Conservation (phyloP, 139 green algal species). For the Trebouxia sp. region DNA sequence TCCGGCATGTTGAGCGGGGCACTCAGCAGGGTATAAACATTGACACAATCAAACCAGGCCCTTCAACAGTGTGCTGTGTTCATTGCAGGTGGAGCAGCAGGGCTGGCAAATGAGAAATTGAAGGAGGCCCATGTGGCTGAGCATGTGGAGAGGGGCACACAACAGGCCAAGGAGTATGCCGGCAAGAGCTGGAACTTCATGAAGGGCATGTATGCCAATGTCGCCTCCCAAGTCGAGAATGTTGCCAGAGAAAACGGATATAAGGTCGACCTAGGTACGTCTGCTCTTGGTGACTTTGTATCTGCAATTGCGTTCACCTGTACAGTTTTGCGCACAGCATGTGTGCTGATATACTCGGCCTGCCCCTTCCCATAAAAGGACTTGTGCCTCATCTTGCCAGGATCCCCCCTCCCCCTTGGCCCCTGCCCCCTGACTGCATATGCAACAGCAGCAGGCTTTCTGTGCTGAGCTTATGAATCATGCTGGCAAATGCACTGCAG, state of each 20-base stretch:
- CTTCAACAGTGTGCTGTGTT: neutral
- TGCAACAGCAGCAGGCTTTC: no score
- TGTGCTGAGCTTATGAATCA: no score
- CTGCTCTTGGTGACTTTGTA: no score
- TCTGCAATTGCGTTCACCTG: no score
- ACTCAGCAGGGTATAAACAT: neutral
- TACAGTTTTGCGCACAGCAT: neutral
- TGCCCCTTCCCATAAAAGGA: no score
- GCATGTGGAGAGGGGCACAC: conserved; percentile 44
- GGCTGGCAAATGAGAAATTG: conserved; percentile 26
- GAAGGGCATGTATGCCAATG: conserved; percentile 47
- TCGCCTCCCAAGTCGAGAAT: conserved; percentile 46
- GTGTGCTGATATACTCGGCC: no score
- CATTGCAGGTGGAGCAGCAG: neutral
- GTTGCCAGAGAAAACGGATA: conserved; percentile 51
- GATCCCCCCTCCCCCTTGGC: no score
- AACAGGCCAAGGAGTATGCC: conserved; percentile 45
- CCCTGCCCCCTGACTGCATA: no score
- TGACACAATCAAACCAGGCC: neutral
- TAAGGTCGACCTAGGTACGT: conserved; percentile 54
- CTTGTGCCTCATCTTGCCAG: no score
- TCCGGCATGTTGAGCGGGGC: no score
- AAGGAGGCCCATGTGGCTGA: conserved; percentile 27
- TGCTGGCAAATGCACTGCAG: no score
- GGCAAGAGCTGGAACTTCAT: conserved; percentile 53